Conservation (phyloP, 805 yeast genomes). For the Candida vaughaniae region DNA sequence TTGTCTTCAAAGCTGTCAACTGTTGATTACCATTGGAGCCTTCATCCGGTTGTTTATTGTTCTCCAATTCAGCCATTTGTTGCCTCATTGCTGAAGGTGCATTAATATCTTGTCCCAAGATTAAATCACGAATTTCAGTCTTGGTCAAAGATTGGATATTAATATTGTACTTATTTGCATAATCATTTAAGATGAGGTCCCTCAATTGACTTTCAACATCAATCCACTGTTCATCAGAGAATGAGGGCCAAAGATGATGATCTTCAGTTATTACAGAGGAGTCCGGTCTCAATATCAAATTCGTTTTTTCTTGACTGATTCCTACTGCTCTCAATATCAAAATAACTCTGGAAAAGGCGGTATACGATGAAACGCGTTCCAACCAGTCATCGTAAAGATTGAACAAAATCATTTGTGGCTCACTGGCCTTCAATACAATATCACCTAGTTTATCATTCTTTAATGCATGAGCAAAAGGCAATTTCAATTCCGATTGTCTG, state of each 20-base stretch:
- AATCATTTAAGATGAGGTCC: constrained; percentile 82
- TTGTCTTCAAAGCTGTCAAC: constrained; percentile 74
- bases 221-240: constrained; percentile 87
- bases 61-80: constrained; percentile 74
- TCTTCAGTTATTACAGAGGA: constrained; percentile 63
- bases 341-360: constrained; percentile 89
- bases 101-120: constrained; percentile 88
- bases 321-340: constrained; percentile 80
- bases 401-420: constrained; percentile 89
- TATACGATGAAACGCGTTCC: constrained; percentile 74
- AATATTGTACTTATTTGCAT: constrained; percentile 80
- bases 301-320: constrained; percentile 73
- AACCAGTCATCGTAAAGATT: constrained; percentile 96
- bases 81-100: constrained; percentile 90
- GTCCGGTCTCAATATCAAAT: constrained; percentile 73
- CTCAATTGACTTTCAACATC: constrained; percentile 83
- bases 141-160: constrained; percentile 86
- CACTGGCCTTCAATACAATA: constrained; percentile 79
- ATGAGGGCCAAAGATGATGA: constrained; percentile 93
- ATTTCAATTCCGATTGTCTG: constrained; percentile 81
- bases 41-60: constrained; percentile 39
- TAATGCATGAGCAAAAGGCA: constrained; percentile 88
- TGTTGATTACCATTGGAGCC: constrained; percentile 43
- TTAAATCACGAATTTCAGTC: constrained; percentile 89
- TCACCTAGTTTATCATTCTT: constrained; percentile 77